Percentiles rank a stretch among this genome's conserved stretches.
Conservation (phyloP, 176 grass and related monocot genomes). For the Rhipidocladum racemiflorum region DNA sequence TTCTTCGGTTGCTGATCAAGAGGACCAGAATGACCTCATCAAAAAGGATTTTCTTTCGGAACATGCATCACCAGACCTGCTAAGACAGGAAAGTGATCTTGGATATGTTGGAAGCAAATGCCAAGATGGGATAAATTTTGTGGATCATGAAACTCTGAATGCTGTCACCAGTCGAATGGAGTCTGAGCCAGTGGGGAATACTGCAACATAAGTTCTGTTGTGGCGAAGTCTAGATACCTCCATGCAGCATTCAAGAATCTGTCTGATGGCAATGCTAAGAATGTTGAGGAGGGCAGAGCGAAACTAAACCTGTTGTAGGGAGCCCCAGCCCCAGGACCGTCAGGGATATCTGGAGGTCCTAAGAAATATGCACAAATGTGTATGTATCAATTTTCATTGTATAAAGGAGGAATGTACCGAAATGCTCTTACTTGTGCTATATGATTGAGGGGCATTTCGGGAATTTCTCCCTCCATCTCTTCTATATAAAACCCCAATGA, state of each 20-base stretch:
- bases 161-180: neutral
- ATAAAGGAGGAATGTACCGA: too few relatives aligned
- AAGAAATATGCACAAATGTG: too few relatives aligned
- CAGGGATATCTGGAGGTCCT: too few relatives aligned
- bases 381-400: too few relatives aligned
- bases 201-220: neutral
- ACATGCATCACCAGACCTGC: conserved; percentile 5
- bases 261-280: neutral
- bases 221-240: neutral
- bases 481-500: too few relatives aligned
- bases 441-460: too few relatives aligned
- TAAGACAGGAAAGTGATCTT: neutral
- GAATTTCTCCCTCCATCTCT: too few relatives aligned
- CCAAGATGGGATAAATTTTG: neutral
- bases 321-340: too few relatives aligned
- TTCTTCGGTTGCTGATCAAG: conserved; percentile 31
- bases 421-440: too few relatives aligned
- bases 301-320: too few relatives aligned
- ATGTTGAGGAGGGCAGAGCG: neutral
- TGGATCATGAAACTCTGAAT: conserved; percentile 12
- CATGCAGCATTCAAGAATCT: neutral
- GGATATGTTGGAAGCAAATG: conserved; percentile 15
- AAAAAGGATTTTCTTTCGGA: neutral
- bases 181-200: neutral
- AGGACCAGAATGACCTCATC: conserved; percentile 14